Conservation (phyloP, 441 rosid genomes). For the Gossypium gossypioides region DNA sequence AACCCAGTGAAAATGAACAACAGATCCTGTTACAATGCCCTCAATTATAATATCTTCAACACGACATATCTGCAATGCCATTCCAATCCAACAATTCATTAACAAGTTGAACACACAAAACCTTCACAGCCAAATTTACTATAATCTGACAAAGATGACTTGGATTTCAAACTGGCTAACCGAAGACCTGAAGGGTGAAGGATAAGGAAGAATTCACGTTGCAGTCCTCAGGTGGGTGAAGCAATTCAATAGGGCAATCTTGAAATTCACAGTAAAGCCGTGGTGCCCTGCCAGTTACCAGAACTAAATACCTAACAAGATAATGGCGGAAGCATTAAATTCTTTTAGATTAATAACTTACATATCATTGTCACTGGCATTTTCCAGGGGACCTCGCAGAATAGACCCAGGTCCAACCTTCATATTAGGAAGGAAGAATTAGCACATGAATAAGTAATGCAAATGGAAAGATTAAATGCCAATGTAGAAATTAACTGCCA, state of each 20-base stretch:
- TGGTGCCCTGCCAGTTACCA: conserved; percentile 45
- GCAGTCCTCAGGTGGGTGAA: conserved; percentile 91
- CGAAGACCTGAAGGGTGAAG: conserved; percentile 76
- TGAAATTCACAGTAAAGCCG: conserved; percentile 61
- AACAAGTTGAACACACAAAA: conserved; percentile 18
- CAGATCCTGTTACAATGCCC: conserved; percentile 70
- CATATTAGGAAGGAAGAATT: conserved; percentile 22
- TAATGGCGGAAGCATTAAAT: conserved; percentile 1
- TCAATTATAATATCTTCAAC: conserved; percentile 67
- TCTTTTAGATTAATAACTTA: conserved; percentile 38
- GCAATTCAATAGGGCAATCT: conserved; percentile 74
- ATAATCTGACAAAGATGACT: conserved; percentile 22
- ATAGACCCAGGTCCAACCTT: conserved; percentile 81
- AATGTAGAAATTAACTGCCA: background rate
- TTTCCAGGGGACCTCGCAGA: conserved; percentile 70
- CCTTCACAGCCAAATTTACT: conserved; percentile 10
- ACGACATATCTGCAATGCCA: conserved; percentile 66
- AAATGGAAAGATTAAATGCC: background rate
- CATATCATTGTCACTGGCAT: conserved; percentile 60
- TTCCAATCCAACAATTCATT: conserved; percentile 12
- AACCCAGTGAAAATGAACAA: conserved; percentile 80
- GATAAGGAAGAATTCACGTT: conserved; percentile 76
- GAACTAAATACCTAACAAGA: conserved; percentile 17
- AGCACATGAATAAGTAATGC: conserved; percentile 3
- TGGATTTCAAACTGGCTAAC: conserved; percentile 24